A percentile compares a stretch with the other conserved stretches of the same genome.
Conservation (phyloP, 129 eudicot species). For the Saposhnikovia divaricata region DNA sequence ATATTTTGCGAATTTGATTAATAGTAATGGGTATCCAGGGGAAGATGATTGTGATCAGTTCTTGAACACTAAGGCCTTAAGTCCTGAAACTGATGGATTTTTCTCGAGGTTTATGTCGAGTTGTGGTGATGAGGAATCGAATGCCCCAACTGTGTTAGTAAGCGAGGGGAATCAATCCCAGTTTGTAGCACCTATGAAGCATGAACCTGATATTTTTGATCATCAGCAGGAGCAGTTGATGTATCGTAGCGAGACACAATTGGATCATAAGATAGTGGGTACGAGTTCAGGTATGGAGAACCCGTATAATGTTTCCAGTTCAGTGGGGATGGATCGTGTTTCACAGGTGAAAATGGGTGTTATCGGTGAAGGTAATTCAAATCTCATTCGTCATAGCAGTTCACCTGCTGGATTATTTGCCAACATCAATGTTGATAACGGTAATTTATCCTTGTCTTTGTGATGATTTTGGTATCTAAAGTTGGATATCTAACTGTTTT, state of each 20-base stretch:
- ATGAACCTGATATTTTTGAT: slow-evolving; percentile 31
- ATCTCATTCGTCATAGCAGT: slow-evolving; percentile 57
- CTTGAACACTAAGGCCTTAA: slow-evolving; percentile 38
- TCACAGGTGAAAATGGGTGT: slow-evolving; percentile 26
- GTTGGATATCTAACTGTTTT: neutral
- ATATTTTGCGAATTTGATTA: slow-evolving; percentile 38
- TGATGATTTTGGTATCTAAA: neutral
- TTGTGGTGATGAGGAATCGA: slow-evolving; percentile 16
- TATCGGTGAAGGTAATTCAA: slow-evolving; percentile 18
- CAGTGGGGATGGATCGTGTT: slow-evolving; percentile 19
- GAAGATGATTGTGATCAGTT: slow-evolving; percentile 46
- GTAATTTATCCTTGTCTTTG: slow-evolving; percentile 23
- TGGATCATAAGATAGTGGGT: slow-evolving; percentile 15
- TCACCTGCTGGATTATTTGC: slow-evolving; percentile 76
- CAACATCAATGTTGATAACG: slow-evolving; percentile 49
- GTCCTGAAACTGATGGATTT: slow-evolving; percentile 35
- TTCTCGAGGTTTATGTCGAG: slow-evolving; percentile 32
- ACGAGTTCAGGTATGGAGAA: slow-evolving; percentile 22
- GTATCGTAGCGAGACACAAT: slow-evolving; percentile 30
- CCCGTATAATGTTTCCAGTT: slow-evolving; percentile 7
- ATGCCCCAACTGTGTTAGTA: slow-evolving; percentile 1
- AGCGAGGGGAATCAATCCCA: slow-evolving; percentile 16
- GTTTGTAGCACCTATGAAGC: slow-evolving; percentile 28
- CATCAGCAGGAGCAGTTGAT: slow-evolving; percentile 22
- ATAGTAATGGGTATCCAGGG: slow-evolving; percentile 34